Conservation (phyloP, 331 rosid genomes). For the Quercus lobata region DNA sequence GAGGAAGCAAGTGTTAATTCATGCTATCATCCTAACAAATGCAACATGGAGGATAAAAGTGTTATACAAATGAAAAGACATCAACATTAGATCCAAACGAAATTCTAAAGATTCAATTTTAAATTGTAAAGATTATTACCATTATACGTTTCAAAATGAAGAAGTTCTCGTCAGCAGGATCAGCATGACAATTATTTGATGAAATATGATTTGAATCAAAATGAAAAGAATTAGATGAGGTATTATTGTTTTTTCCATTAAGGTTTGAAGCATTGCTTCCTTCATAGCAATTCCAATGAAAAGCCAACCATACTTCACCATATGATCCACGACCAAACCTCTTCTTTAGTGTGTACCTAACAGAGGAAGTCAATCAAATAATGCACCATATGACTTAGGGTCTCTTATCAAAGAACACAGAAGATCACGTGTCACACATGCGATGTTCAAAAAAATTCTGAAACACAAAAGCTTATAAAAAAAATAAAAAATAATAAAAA, state of each 20-base stretch:
- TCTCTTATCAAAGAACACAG: slow-evolving; percentile 12
- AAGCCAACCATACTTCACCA: slow-evolving; percentile 99
- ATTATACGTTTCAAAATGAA: slow-evolving; percentile 93
- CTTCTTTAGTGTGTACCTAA: slow-evolving; percentile 77
- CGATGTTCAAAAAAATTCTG: background rate
- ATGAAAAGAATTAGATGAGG: slow-evolving; percentile 17
- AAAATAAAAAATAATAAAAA: background rate
- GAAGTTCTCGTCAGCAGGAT: slow-evolving; percentile 47
- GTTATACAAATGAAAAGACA: background rate
- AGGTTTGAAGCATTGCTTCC: slow-evolving; percentile 34
- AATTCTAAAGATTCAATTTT: background rate
- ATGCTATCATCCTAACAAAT: slow-evolving; percentile 13
- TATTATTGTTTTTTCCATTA: slow-evolving; percentile 33
- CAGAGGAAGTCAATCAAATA: background rate
- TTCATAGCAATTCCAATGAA: slow-evolving; percentile 74
- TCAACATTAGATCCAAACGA: background rate
- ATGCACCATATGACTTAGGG: slow-evolving; percentile 13
- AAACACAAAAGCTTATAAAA: background rate
- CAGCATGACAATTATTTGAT: slow-evolving; percentile 44
- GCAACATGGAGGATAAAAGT: background rate
- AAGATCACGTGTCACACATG: background rate
- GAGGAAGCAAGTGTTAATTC: slow-evolving; percentile 15
- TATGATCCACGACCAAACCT: slow-evolving; percentile 94
- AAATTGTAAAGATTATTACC: slow-evolving; percentile 46
- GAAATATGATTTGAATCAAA: slow-evolving; percentile 32